phyloP scores from a whole-genome alignment of 2,329 filamentous ascomycete species.

The Clarireedia paspali region DNA sequence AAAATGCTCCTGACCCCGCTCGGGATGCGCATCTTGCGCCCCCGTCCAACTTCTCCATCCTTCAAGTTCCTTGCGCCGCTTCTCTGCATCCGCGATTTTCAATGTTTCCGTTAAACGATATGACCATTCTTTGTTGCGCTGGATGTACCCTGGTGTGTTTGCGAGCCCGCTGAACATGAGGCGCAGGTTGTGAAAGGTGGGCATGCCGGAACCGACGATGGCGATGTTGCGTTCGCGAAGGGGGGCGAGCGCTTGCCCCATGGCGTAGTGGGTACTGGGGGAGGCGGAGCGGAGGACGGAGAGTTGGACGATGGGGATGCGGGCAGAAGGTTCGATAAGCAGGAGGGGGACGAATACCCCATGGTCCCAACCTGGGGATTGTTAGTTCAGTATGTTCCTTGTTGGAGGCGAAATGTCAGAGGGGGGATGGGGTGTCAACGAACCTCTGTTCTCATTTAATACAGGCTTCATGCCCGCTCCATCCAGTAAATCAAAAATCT shows the following conservation, averaged over 20 bases:
- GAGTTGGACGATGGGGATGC: constrained; percentile 63
- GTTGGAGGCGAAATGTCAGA: not conserved
- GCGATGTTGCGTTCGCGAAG: constrained; percentile 60
- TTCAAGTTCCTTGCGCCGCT: constrained; percentile 36
- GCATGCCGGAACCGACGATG: constrained; percentile 65
- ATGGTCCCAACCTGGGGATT: constrained; percentile 40
- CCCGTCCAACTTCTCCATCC: constrained; percentile 41
- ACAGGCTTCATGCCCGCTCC: constrained; percentile 33
- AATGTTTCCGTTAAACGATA: constrained; percentile 30
- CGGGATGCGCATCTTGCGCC: constrained; percentile 55
- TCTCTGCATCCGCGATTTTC: constrained; percentile 29
- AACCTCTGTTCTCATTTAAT: constrained; percentile 20
- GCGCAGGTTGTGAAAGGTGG: constrained; percentile 60
- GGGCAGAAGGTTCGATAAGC: constrained; percentile 19
- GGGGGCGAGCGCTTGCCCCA: constrained; percentile 58
- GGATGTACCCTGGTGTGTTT: constrained; percentile 51
- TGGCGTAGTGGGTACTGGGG: constrained; percentile 55
- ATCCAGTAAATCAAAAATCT: constrained; percentile 39
- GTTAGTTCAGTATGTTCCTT: not conserved
- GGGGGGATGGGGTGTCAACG: not conserved
- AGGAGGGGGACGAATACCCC: constrained; percentile 51
- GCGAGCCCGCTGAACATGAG: constrained; percentile 38
- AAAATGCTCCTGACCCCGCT: constrained; percentile 46
- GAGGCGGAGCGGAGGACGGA: constrained; percentile 54
- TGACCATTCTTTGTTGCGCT: constrained; percentile 47